phyloP scores from a whole-genome alignment of 129 eudicot genomes.

The Oenanthe sinensis region DNA sequence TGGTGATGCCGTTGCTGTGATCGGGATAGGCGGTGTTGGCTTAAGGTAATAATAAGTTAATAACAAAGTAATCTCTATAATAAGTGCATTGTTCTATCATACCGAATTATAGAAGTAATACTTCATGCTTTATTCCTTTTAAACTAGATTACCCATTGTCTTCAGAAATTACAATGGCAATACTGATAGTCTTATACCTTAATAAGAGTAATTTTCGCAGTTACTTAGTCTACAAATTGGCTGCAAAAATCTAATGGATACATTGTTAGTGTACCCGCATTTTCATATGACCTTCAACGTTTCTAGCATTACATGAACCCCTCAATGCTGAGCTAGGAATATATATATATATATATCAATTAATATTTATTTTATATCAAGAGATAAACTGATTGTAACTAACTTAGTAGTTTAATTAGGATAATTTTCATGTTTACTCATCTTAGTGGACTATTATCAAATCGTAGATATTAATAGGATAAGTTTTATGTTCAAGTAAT shows the following conservation, averaged over 20 bases:
- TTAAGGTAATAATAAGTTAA: conserved; percentile 47
- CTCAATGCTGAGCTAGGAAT: not conserved
- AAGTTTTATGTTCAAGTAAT: too few relatives aligned
- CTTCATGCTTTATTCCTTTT: not conserved
- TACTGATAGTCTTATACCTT: not conserved
- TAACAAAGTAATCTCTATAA: not conserved
- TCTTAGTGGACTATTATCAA: not conserved
- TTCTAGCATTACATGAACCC: not conserved
- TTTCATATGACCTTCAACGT: not conserved
- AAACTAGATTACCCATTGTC: not conserved
- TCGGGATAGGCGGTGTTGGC: conserved; percentile 98
- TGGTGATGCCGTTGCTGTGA: conserved; percentile 93
- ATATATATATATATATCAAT: not conserved
- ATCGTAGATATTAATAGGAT: not conserved
- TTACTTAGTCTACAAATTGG: not conserved
- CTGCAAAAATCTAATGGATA: not conserved
- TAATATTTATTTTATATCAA: too few relatives aligned
- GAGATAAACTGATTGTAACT: not conserved
- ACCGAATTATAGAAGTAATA: not conserved
- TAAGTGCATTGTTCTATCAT: not conserved
- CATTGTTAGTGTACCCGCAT: not conserved
- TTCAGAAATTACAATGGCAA: not conserved
- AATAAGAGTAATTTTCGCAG: not conserved
- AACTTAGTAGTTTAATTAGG: too few relatives aligned
- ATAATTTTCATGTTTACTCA: not conserved